phyloP scores from a whole-genome alignment of 2,329 filamentous ascomycete genomes.

The Stagonosporopsis cucurbitacearum region DNA sequence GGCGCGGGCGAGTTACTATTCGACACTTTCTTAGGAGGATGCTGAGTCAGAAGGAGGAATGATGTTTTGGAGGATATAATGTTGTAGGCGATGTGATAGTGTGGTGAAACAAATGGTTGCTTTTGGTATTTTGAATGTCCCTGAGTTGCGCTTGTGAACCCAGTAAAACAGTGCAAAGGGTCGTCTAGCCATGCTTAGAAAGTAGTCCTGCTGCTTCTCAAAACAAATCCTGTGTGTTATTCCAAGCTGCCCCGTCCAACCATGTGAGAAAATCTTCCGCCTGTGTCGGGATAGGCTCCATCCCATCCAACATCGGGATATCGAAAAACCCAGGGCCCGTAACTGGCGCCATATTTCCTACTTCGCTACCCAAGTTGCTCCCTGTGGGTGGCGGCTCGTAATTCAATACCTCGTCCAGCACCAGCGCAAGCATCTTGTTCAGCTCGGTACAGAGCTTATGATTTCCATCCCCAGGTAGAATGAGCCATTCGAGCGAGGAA shows the following conservation, averaged over 20 bases:
- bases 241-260: constrained; percentile 48
- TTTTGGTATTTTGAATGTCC: neutral
- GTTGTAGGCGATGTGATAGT: too few species aligned
- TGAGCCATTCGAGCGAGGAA: constrained; percentile 45
- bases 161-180: neutral
- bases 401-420: constrained; percentile 47
- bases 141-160: too few species aligned
- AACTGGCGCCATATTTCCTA: constrained; percentile 11
- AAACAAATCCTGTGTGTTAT: constrained; percentile 34
- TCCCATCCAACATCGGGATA: constrained; percentile 43
- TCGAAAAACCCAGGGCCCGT: constrained; percentile 42
- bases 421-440: constrained; percentile 46
- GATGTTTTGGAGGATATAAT: neutral
- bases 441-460: constrained; percentile 46
- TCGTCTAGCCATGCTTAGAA: neutral
- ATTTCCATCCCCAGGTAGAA: constrained; percentile 45
- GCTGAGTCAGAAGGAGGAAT: too few species aligned
- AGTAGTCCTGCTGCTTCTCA: neutral
- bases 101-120: neutral
- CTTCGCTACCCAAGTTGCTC: constrained; percentile 20
- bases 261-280: constrained; percentile 46
- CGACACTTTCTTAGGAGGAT: constrained; percentile 6
- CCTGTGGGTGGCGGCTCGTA: constrained; percentile 38
- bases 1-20: constrained; percentile 20
- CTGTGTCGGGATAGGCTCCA: constrained; percentile 47